Base-by-base conservation (phyloP, 768 basidiomycete genomes). In the Leucosporidium scottii region DNA sequence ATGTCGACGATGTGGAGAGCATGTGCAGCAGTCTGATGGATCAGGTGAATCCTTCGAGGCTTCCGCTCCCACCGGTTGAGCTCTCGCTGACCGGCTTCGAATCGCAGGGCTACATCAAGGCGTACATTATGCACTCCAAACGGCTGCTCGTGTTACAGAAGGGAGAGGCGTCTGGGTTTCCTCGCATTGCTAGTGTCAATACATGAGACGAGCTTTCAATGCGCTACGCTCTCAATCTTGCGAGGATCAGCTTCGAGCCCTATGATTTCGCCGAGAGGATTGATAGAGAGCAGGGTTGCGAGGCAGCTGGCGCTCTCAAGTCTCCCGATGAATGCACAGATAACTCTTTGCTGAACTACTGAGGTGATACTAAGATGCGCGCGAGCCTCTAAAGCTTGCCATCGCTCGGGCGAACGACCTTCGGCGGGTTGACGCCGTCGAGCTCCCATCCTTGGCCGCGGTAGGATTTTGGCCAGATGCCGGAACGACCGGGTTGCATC, bases 31-130 rank as follows among this genome's bases (percentile, higher is more conserved):
- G 64, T n/a, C 60, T 76, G 25, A 66, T 74, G 61, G 75, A 76
- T 49, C 75, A 76, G 61, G 74, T 75, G 39, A 34, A 72, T 57
- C n/a, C 10, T 27, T 53, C 8, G 8, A 4, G 2, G 8, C 25
- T 17, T 50, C 23, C 12, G 20, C 23, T 1, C 34, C 31, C 18
- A 1, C n/a, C 2, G 18, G 21, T 25, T 25, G 58, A 28, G 27
- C 10, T 48, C 13, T 18, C 13, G 39, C 44, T 57, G 50, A 64
- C 48, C 34, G 30, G 1, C 20, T 34, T 18, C 13, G 31, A 1
- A 4, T 25, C 4, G 25, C 48, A 75, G 72, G 75, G 75, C 28
- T 76, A 76, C 65, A 7, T 76, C 48, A 76, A 76, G 48, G 75
- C 72, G 3, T 76, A 76, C 69, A 74, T 76, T 36, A 51, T 71